Percentiles rank a stretch among this genome's conserved stretches.
These are phyloP conservation scores for Taphrina deformans DNA, from an alignment of 1,139 yeast genomes.

Conservation along the genomic window DNA sequence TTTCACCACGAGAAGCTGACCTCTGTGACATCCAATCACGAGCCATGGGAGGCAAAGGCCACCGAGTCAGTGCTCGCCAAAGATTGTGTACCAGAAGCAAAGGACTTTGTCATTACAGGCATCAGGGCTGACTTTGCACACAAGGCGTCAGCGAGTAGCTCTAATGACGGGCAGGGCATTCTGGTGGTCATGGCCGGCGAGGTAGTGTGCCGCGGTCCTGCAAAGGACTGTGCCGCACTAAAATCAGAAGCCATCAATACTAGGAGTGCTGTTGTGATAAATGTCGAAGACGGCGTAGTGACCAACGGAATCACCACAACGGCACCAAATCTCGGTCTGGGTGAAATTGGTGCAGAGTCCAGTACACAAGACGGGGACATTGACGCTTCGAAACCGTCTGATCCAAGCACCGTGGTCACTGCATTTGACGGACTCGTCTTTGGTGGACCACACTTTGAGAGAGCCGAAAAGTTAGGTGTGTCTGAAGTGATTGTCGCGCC, in stretches of 20 bases:
- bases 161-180: background rate
- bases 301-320: constrained; percentile 5
- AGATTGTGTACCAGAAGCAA: background rate
- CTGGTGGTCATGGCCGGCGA: constrained; percentile 5
- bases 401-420: constrained; percentile 1
- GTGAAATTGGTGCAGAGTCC: constrained; percentile 11
- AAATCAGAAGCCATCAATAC: background rate
- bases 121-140: background rate
- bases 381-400: constrained; percentile 11
- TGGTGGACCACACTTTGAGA: constrained; percentile 14
- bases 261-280: background rate
- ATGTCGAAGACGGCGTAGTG: background rate
- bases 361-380: constrained; percentile 14
- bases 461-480: constrained; percentile 17
- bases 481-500: constrained; percentile 4
- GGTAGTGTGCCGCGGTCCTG: background rate
- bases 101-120: background rate
- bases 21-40: background rate
- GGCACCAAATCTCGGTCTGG: constrained; percentile 13
- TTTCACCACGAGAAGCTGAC: constrained; percentile 1
- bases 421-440: constrained; percentile 11
- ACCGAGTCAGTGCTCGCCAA: background rate
- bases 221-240: background rate
- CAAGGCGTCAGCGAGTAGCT: background rate
- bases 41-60: background rate